phyloP scores from a whole-genome alignment of 2,329 filamentous ascomycete species.

The Aspergillus caelatus region DNA sequence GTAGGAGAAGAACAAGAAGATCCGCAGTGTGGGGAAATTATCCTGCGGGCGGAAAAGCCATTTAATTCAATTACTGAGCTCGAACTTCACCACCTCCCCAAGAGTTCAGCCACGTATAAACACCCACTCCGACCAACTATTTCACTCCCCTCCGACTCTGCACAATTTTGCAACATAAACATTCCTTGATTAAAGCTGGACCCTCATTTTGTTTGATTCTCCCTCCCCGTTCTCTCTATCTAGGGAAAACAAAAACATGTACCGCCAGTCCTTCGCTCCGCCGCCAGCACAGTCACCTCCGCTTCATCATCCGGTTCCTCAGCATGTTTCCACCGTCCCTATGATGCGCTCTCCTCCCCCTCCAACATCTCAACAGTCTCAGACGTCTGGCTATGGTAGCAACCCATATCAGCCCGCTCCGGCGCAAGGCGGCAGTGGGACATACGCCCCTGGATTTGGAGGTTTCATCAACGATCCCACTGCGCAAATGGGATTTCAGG shows the following conservation, averaged over 20 bases:
- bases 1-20: conserved; percentile 11
- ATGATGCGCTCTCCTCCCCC: conserved; percentile 94
- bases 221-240: conserved; percentile 9
- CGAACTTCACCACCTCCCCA: conserved; percentile 21
- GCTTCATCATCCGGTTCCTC: conserved; percentile 93
- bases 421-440: conserved; percentile 42
- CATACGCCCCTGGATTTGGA: conserved; percentile 67
- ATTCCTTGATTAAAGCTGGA: conserved; percentile 10
- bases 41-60: conserved; percentile 22
- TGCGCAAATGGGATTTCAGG: conserved; percentile 90
- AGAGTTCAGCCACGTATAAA: conserved; percentile 39
- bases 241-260: conserved; percentile 60
- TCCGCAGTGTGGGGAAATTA: conserved; percentile 20
- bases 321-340: conserved; percentile 97
- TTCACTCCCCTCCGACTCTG: neutral
- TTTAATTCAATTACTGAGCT: conserved; percentile 7
- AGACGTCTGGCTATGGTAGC: conserved; percentile 54
- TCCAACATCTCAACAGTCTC: conserved; percentile 71
- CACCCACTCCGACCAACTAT: conserved; percentile 20
- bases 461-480: conserved; percentile 96
- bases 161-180: conserved; percentile 1
- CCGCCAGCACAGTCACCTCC: conserved; percentile 78
- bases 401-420: conserved; percentile 53
- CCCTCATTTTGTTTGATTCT: conserved; percentile 10
- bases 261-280: conserved; percentile 80